A percentile compares a stretch with the other conserved stretches of the same genome.
These are phyloP conservation scores for Moesziomyces antarcticus DNA, from an alignment of 1,284 basidiomycete species.

Conservation along the genomic window DNA sequence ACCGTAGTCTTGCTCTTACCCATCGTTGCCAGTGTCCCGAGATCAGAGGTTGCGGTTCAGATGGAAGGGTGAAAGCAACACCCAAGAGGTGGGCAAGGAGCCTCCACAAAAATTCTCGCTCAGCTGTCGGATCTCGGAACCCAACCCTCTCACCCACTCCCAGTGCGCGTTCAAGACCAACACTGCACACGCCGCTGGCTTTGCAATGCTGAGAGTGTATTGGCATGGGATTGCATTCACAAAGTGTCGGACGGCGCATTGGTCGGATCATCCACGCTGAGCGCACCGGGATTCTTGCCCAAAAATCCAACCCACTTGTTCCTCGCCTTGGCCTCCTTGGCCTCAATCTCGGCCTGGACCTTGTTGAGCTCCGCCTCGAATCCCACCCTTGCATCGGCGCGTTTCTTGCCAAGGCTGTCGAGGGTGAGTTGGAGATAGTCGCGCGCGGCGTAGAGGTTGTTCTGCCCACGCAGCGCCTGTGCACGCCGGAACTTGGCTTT, in stretches of 20 bases:
- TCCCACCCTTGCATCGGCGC: conserved; percentile 1
- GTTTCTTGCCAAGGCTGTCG: background rate
- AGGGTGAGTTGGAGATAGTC: background rate
- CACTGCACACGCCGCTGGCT: no score
- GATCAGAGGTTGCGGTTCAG: no score
- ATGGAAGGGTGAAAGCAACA: no score
- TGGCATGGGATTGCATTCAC: no score
- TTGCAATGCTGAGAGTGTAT: no score
- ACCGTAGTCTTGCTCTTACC: background rate
- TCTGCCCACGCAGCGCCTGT: conserved; percentile 12
- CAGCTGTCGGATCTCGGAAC: no score
- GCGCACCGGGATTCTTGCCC: conserved; percentile 6
- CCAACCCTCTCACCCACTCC: no score
- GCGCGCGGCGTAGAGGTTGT: conserved; percentile 19
- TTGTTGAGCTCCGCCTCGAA: conserved; percentile 17
- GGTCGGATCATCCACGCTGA: background rate
- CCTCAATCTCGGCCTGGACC: conserved; percentile 17
- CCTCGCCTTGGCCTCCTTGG: conserved; percentile 16
- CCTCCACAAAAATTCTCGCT: no score
- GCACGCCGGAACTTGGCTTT: conserved; percentile 34
- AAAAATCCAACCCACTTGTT: conserved; percentile 36
- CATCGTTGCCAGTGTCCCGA: background rate
- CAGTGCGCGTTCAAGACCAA: no score
- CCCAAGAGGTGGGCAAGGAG: no score
- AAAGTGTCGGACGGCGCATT: no score